Percentiles rank a stretch among this genome's conserved stretches.
Evolutionary conservation across 129 eudicot species (phyloP).

Genomic region (Pulicaria dysenterica): DNA sequence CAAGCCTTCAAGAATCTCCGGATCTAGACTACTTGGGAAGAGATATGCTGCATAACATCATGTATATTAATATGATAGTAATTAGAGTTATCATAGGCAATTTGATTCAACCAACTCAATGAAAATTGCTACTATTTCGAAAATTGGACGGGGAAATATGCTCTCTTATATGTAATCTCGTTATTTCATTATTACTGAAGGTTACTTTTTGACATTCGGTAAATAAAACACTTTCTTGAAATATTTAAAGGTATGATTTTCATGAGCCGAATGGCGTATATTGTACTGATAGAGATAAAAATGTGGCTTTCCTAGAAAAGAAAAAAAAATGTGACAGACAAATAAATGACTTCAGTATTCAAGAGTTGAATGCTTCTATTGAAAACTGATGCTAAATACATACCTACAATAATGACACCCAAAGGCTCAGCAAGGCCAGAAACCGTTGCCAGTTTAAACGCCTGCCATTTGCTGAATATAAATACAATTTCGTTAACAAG

Average conservation of each 20-base stretch:
- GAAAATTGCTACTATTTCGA: background rate
- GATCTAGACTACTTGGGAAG: slow-evolving; percentile 84
- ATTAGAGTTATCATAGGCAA: background rate
- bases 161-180: background rate
- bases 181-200: background rate
- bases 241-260: too few species aligned
- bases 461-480: slow-evolving; percentile 89
- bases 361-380: background rate
- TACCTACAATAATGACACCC: slow-evolving; percentile 96
- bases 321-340: too few species aligned
- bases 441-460: slow-evolving; percentile 93
- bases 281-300: too few species aligned
- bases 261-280: too few species aligned
- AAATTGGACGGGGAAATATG: too few species aligned
- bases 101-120: background rate
- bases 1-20: slow-evolving; percentile 96
- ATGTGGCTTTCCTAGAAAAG: too few species aligned
- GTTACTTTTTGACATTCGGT: background rate
- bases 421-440: slow-evolving; percentile 97
- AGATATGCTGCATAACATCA: slow-evolving; percentile 73
- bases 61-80: slow-evolving; percentile 20
- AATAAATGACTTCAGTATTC: background rate
- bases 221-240: too few species aligned
- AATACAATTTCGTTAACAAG: background rate
- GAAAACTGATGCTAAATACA: slow-evolving; percentile 15